Percentiles rank a stretch among this genome's conserved stretches.
phyloP scores from a whole-genome alignment of 2,329 filamentous ascomycete genomes.

The Diplodia scrobiculata region DNA sequence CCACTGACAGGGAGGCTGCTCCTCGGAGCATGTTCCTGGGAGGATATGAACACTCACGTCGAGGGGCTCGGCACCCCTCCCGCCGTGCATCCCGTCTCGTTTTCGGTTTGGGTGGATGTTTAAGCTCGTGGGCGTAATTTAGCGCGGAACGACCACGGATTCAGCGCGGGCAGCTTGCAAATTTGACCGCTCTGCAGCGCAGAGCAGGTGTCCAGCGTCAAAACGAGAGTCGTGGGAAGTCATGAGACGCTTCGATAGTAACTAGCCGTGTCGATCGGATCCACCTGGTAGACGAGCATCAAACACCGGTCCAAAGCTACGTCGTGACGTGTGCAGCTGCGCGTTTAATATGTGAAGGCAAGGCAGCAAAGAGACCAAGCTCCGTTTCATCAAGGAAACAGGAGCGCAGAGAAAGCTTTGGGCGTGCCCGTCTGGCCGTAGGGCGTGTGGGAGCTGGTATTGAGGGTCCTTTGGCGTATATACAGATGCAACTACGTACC shows the following conservation, averaged over 20 bases:
- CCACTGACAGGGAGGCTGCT: not conserved
- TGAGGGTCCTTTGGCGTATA: not conserved
- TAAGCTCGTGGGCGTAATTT: not conserved
- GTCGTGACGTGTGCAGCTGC: constrained; percentile 3
- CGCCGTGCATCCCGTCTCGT: not conserved
- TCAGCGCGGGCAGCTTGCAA: not conserved
- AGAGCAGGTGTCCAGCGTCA: not conserved
- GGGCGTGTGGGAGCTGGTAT: not conserved
- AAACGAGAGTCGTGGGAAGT: not conserved
- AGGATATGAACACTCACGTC: not conserved
- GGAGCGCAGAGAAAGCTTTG: not conserved
- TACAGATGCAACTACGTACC: constrained; percentile 14
- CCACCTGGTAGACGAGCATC: constrained; percentile 16
- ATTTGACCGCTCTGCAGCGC: not conserved
- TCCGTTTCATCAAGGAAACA: not conserved
- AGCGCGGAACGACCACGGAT: not conserved
- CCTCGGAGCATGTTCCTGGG: not conserved
- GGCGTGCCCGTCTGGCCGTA: not conserved
- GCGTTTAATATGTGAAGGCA: not conserved
- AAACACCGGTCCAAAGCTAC: constrained; percentile 19
- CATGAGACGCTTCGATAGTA: constrained; percentile 4
- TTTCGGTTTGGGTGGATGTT: not conserved
- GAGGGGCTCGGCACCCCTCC: not conserved
- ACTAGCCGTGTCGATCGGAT: constrained; percentile 18
- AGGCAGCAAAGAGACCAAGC: not conserved